These are phyloP conservation scores for Sarocladium strictum DNA, from an alignment of 2,329 filamentous ascomycete genomes.

Conservation along the genomic window DNA sequence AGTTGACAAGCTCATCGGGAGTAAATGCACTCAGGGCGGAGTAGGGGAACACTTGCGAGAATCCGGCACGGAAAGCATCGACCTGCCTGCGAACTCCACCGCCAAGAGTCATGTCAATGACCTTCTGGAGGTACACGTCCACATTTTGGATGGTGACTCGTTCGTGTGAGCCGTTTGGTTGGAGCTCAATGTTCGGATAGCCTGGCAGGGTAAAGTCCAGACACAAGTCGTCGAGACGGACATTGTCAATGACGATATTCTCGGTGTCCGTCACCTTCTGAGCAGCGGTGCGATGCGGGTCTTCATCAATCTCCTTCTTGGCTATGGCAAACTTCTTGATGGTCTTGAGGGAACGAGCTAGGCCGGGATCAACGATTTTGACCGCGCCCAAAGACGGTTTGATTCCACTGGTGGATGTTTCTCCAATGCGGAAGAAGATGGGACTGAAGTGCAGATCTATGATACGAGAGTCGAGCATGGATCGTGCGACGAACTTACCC, in stretches of 20 bases:
- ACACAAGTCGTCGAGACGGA: conserved; percentile 76
- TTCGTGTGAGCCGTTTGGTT: conserved; percentile 66
- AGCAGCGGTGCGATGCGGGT: conserved; percentile 55
- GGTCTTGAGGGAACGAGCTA: conserved; percentile 79
- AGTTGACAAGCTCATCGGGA: conserved; percentile 86
- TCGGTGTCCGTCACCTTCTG: conserved; percentile 68
- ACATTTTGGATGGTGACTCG: conserved; percentile 87
- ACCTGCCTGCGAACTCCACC: conserved; percentile 82
- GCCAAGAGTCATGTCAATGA: conserved; percentile 89
- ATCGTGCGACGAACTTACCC: conserved; percentile 94
- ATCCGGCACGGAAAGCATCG: conserved; percentile 84
- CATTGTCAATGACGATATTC: conserved; percentile 67
- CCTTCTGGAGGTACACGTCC: conserved; percentile 78
- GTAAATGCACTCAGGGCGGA: conserved; percentile 89
- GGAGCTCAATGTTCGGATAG: conserved; percentile 78
- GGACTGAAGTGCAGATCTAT: conserved; percentile 97
- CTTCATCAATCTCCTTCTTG: conserved; percentile 76
- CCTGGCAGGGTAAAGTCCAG: conserved; percentile 94
- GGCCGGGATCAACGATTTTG: conserved; percentile 77
- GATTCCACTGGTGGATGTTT: conserved; percentile 55
- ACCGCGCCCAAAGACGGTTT: conserved; percentile 83
- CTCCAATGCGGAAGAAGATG: conserved; percentile 92
- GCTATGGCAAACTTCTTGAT: conserved; percentile 81
- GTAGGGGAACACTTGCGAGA: conserved; percentile 95
- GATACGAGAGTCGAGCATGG: conserved; percentile 96